These are phyloP conservation scores for Thelephora terrestris DNA, from an alignment of 1,284 basidiomycete species.

Conservation along the genomic window DNA sequence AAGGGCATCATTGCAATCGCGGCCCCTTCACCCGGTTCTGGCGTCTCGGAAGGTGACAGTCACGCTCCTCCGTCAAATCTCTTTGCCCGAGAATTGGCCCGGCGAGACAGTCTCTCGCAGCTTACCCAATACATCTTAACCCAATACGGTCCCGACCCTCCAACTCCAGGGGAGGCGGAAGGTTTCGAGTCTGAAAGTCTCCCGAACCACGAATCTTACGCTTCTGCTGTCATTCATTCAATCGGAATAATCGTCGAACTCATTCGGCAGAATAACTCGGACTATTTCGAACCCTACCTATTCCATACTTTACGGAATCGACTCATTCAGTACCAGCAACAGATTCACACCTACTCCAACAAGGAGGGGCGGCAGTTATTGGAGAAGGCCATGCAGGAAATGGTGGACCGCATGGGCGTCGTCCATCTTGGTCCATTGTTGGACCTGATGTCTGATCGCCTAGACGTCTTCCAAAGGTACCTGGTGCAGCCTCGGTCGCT, in stretches of 20 bases:
- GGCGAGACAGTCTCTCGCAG: conserved; percentile 60
- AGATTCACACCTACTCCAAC: conserved; percentile 32
- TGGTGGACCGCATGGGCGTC: conserved; percentile 86
- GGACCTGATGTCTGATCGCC: conserved; percentile 62
- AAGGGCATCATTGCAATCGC: conserved; percentile 95
- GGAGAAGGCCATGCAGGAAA: conserved; percentile 77
- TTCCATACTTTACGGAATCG: conserved; percentile 91
- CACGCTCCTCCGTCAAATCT: conserved; percentile 74
- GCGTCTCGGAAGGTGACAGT: conserved; percentile 52
- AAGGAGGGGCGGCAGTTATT: conserved; percentile 57
- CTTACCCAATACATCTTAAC: conserved; percentile 78
- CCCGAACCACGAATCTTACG: conserved; percentile 69
- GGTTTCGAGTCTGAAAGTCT: conserved; percentile 18
- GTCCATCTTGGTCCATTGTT: conserved; percentile 87
- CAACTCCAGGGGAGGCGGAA: conserved; percentile 11
- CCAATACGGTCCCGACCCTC: conserved; percentile 37
- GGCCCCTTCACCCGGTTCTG: conserved; percentile 75
- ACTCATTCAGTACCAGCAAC: conserved; percentile 80
- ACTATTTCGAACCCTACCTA: conserved; percentile 98
- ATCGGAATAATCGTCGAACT: conserved; percentile 92
- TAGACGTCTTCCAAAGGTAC: conserved; percentile 67
- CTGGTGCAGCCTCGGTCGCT: conserved; percentile 66
- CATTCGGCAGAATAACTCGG: conserved; percentile 97
- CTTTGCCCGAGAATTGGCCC: conserved; percentile 86
- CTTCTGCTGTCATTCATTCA: conserved; percentile 82